These are phyloP conservation scores for Rhizophagus sp. DNA, from an alignment of 192 early-diverging fungal species.

Conservation along the genomic window DNA sequence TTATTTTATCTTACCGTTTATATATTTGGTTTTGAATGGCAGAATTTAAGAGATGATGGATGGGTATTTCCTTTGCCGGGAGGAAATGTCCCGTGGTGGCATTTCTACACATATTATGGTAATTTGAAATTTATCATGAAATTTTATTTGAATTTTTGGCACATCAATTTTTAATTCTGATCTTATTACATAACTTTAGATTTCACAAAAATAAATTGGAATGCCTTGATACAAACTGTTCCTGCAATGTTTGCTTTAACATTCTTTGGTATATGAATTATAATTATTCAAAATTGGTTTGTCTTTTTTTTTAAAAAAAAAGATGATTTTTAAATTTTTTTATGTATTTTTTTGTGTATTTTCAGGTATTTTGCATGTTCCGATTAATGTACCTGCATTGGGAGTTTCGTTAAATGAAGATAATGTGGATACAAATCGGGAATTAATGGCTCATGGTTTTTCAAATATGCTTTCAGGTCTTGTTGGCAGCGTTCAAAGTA, in stretches of 20 bases:
- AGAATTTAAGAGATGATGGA: slow-evolving; percentile 65
- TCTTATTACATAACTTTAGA: slow-evolving; percentile 44
- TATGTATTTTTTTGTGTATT: neutral
- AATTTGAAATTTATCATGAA: slow-evolving; percentile 13
- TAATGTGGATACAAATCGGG: slow-evolving; percentile 88
- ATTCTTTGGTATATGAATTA: slow-evolving; percentile 69
- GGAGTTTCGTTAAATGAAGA: slow-evolving; percentile 88
- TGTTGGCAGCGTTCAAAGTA: slow-evolving; percentile 77
- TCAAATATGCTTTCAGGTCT: slow-evolving; percentile 83
- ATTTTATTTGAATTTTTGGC: neutral
- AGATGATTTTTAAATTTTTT: no score
- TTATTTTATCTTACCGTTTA: slow-evolving; percentile 73
- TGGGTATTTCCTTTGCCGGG: slow-evolving; percentile 86
- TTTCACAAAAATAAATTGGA: slow-evolving; percentile 67
- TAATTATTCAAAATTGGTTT: neutral
- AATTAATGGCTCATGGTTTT: slow-evolving; percentile 90
- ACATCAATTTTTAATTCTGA: neutral
- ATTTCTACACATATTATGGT: slow-evolving; percentile 84
- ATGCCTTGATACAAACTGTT: slow-evolving; percentile 62
- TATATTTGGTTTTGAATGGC: slow-evolving; percentile 60
- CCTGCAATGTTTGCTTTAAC: slow-evolving; percentile 93
- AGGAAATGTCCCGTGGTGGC: slow-evolving; percentile 77
- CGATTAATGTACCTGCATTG: slow-evolving; percentile 94
- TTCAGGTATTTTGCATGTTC: slow-evolving; percentile 87
- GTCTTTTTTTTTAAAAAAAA: neutral